These are phyloP conservation scores for Cladosporium halotolerans DNA, from an alignment of 2,329 filamentous ascomycete species.

Conservation along the genomic window DNA sequence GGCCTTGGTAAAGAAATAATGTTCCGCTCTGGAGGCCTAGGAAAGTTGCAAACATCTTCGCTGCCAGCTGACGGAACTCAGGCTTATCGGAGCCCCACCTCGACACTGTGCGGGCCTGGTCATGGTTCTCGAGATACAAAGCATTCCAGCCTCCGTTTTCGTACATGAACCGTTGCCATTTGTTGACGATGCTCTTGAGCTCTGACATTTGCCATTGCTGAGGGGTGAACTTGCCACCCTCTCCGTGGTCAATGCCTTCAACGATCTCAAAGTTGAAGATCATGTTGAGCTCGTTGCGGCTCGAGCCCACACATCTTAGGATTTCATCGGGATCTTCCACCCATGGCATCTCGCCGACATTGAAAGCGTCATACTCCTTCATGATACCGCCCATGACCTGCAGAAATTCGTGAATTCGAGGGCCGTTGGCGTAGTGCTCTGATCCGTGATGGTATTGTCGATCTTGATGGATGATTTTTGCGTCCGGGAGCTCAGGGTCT, in stretches of 20 bases:
- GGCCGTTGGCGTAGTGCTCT: slow-evolving; percentile 24
- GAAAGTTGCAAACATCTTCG: slow-evolving; percentile 46
- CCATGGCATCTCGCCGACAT: slow-evolving; percentile 45
- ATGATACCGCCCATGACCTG: slow-evolving; percentile 39
- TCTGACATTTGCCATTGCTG: slow-evolving; percentile 39
- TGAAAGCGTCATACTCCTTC: slow-evolving; percentile 43
- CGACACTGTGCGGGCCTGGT: slow-evolving; percentile 54
- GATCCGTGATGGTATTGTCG: slow-evolving; percentile 15
- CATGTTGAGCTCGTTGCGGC: slow-evolving; percentile 58
- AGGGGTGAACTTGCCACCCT: slow-evolving; percentile 41
- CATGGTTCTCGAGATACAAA: slow-evolving; percentile 60
- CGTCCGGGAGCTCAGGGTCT: slow-evolving; percentile 19
- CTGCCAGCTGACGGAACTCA: slow-evolving; percentile 42
- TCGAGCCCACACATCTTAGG: slow-evolving; percentile 45
- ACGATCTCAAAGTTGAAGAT: slow-evolving; percentile 64
- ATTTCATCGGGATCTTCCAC: slow-evolving; percentile 43
- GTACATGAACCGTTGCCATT: slow-evolving; percentile 56
- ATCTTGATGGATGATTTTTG: slow-evolving; percentile 16
- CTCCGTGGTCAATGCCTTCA: slow-evolving; percentile 42
- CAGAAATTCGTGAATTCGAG: slow-evolving; percentile 43
- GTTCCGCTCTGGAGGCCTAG: slow-evolving; percentile 33
- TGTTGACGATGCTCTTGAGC: slow-evolving; percentile 48
- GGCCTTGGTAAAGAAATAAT: slow-evolving; percentile 46
- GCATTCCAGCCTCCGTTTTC: slow-evolving; percentile 58
- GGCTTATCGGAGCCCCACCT: slow-evolving; percentile 48